A percentile compares a stretch with the other conserved stretches of the same genome.
Evolutionary conservation across 768 basidiomycete species (phyloP).

Genomic region (Inosperma sp.): DNA sequence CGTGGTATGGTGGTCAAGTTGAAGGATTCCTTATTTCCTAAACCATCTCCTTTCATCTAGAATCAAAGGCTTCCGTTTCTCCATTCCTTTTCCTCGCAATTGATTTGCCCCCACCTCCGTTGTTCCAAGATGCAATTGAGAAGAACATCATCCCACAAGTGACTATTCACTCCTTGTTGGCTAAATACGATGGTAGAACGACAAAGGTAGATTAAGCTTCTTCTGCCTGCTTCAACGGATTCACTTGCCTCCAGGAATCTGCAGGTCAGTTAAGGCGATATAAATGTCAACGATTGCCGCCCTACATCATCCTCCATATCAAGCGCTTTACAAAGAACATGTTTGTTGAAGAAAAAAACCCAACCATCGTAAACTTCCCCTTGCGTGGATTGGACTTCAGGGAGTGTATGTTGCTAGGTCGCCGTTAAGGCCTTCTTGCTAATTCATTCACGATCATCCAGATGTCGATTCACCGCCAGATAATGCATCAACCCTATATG

Average conservation of each 20-base stretch:
- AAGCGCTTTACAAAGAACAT: slow-evolving; percentile 95
- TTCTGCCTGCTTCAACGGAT: slow-evolving; percentile 3
- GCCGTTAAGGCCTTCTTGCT: slow-evolving; percentile 18
- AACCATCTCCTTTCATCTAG: slow-evolving; percentile 35
- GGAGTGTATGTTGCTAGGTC: slow-evolving; percentile 64
- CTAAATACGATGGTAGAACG: slow-evolving; percentile 90
- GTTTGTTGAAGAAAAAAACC: slow-evolving; percentile 98
- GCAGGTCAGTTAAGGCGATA: slow-evolving; percentile 80
- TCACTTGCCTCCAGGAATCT: slow-evolving; percentile 60
- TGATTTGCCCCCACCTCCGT: slow-evolving; percentile 93
- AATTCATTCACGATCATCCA: slow-evolving; percentile 33
- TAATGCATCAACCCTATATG: slow-evolving; percentile 70
- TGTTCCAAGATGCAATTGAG: slow-evolving; percentile 94
- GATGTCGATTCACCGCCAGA: slow-evolving; percentile 71
- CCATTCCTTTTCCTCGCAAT: slow-evolving; percentile 96
- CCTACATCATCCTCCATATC: slow-evolving; percentile 90
- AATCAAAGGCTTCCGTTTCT: slow-evolving; percentile 78
- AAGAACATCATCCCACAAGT: slow-evolving; percentile 99
- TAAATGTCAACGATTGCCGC: slow-evolving; percentile 86
- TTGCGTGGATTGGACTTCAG: slow-evolving; percentile 87
- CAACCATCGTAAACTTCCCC: slow-evolving; percentile 97
- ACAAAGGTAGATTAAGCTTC: slow-evolving; percentile 58
- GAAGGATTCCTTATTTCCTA: slow-evolving; percentile 11
- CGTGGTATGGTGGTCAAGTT: slow-evolving; percentile 63
- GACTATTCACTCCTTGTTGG: slow-evolving; percentile 79